Conservation (phyloP, 2,329 filamentous ascomycete species). For the Ascochyta rabiei region DNA sequence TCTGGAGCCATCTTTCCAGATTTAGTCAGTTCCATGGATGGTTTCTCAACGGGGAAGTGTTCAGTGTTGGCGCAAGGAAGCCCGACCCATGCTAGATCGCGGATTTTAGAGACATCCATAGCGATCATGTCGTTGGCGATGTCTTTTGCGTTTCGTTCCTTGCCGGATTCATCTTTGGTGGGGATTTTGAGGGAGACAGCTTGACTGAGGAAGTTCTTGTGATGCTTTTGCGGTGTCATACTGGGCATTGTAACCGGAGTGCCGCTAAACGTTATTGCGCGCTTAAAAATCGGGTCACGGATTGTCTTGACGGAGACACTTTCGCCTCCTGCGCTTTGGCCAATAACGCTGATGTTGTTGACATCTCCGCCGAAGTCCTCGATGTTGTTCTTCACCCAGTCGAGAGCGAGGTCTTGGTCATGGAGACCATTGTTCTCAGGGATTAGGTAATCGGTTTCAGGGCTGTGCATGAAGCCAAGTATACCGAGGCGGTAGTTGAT, state of each 20-base stretch:
- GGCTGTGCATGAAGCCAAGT: conserved; percentile 50
- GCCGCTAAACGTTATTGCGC: conserved; percentile 21
- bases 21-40: conserved; percentile 10
- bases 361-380: conserved; percentile 45
- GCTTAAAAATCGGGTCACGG: conserved; percentile 20
- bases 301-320: conserved; percentile 19
- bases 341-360: conserved; percentile 46
- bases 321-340: conserved; percentile 54
- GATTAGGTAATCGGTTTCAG: conserved; percentile 42
- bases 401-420: conserved; percentile 44
- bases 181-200: conserved; percentile 9
- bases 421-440: conserved; percentile 37
- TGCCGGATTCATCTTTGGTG: not conserved
- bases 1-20: conserved; percentile 5
- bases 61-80: conserved; percentile 17
- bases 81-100: conserved; percentile 23
- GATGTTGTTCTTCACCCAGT: conserved; percentile 47
- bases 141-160: not conserved
- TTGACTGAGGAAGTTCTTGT: conserved; percentile 16
- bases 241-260: conserved; percentile 24
- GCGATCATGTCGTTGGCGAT: conserved; percentile 14
- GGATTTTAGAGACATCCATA: conserved; percentile 10
- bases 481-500: conserved; percentile 36
- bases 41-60: conserved; percentile 15
- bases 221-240: conserved; percentile 20